Base-by-base conservation (phyloP, 2,329 filamentous ascomycete species). In the Phialemoniopsis sp. region DNA sequence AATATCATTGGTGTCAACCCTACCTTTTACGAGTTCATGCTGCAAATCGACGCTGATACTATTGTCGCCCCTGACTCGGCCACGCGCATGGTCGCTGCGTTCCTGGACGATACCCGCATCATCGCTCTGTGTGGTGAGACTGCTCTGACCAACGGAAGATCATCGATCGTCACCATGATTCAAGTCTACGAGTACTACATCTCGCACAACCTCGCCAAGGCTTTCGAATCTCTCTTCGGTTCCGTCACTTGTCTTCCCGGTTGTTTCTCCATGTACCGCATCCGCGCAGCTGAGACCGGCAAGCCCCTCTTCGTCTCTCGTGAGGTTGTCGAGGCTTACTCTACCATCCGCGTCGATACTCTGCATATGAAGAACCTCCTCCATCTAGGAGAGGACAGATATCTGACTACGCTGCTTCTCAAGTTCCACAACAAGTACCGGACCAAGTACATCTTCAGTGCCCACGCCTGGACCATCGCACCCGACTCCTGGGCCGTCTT, bases 111-210 rank as follows among this genome's bases (percentile, higher is more conserved):
- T 59, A 95, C 90, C 18, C 84, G 88, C 40, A 73, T 97, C n/a
- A 91, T 96, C 55, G 93, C 86, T 40, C 80, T 93, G 36, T 98
- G 93, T 57, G 93, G 93, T 66, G 93, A 98, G 66, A 98, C 93
- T 1, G 86, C 86, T 13, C 73, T 98, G 35, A 90, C 85, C 46
- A 98, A 98, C 58, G 87, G 89, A 44, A 96, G 96, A 63, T 77
- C 85, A 7, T 96, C 91, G 1, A 89, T 94, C 57, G 81, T 95
- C 50, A 98, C 93, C 37, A 97, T 97, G 91, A 98, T 98, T 60
- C 93, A 98, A 66, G 91, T 98, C 28, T 98, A 97, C 73, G 91
- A 98, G 66, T 98, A 98, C 75, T 98, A 90, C 71, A 98, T 98
- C 56, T 97, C 91, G 37, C 91, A 98, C 73, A 95, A 97, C 61